A percentile compares a stretch with the other conserved stretches of the same genome.
Conservation (phyloP, 1,284 basidiomycete genomes). For the Porphyrellus sp. region DNA sequence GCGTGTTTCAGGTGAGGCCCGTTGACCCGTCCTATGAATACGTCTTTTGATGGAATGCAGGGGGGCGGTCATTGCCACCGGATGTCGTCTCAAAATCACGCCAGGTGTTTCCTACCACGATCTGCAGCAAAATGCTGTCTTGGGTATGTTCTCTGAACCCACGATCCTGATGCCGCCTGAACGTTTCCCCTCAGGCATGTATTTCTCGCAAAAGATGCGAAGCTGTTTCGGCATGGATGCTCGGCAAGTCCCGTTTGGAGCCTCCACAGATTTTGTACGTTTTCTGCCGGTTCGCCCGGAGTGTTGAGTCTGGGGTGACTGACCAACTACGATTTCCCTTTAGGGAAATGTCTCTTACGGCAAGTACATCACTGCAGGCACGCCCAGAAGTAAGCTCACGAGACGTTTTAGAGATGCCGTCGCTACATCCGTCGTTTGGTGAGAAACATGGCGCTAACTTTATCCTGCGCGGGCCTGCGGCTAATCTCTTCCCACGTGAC, state of each 20-base stretch:
- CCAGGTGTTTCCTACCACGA: conserved; percentile 47
- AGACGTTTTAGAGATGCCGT: conserved; percentile 49
- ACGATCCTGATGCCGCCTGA: neutral
- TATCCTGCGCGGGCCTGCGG: neutral
- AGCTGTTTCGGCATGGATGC: conserved; percentile 40
- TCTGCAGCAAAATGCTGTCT: conserved; percentile 57
- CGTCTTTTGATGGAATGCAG: conserved; percentile 36
- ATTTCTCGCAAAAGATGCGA: conserved; percentile 44
- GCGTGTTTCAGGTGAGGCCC: conserved; percentile 55
- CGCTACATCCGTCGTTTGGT: conserved; percentile 65
- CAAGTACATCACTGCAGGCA: conserved; percentile 32
- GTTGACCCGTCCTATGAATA: neutral
- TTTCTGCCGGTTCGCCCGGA: neutral
- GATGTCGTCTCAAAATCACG: conserved; percentile 56
- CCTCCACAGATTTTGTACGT: conserved; percentile 68
- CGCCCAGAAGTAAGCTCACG: conserved; percentile 14
- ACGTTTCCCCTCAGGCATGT: conserved; percentile 37
- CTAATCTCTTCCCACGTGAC: conserved; percentile 5
- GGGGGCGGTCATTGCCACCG: conserved; percentile 69
- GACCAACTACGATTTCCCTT: conserved; percentile 15
- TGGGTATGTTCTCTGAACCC: conserved; percentile 42
- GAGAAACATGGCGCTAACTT: conserved; percentile 16
- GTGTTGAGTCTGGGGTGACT: conserved; percentile 3
- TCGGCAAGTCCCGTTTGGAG: conserved; percentile 39
- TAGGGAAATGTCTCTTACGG: conserved; percentile 71